phyloP scores from a whole-genome alignment of 345 rosid species.

The Odontarrhena argentea region DNA sequence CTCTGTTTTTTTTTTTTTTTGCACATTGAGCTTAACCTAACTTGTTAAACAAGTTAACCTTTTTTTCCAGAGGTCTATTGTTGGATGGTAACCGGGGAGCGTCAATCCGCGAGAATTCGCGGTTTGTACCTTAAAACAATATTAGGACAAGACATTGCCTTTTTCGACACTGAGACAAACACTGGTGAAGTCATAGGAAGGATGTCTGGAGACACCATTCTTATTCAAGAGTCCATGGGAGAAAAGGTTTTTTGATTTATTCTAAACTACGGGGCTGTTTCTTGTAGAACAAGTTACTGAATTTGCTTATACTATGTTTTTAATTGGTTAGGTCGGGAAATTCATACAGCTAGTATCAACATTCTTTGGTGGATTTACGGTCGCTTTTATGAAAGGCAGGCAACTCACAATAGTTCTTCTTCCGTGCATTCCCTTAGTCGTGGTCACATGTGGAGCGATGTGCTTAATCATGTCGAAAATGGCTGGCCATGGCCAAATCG shows the following conservation, averaged over 20 bases:
- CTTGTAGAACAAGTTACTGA: neutral
- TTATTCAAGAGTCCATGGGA: constrained; percentile 31
- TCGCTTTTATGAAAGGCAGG: constrained; percentile 64
- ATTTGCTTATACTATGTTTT: neutral
- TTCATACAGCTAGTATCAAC: constrained; percentile 57
- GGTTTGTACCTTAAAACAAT: constrained; percentile 73
- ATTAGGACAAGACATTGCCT: constrained; percentile 69
- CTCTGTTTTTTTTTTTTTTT: neutral
- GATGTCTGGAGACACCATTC: constrained; percentile 69
- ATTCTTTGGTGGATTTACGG: constrained; percentile 54
- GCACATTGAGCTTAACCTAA: constrained; percentile 14
- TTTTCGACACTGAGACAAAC: constrained; percentile 72
- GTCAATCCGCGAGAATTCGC: constrained; percentile 69
- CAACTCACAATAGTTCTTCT: constrained; percentile 54
- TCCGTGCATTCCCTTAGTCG: constrained; percentile 57
- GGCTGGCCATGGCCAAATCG: constrained; percentile 61
- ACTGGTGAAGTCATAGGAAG: constrained; percentile 82
- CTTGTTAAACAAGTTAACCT: constrained; percentile 1
- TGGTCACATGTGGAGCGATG: constrained; percentile 49
- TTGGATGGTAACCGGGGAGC: constrained; percentile 85
- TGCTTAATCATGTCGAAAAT: constrained; percentile 50
- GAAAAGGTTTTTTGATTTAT: constrained; percentile 36
- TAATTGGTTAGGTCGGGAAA: constrained; percentile 58
- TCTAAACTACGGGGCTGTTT: neutral
- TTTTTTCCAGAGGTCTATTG: constrained; percentile 62